A percentile compares a stretch with the other conserved stretches of the same genome.
Conservation (phyloP, 768 basidiomycete genomes). For the Podaxis sp. region DNA sequence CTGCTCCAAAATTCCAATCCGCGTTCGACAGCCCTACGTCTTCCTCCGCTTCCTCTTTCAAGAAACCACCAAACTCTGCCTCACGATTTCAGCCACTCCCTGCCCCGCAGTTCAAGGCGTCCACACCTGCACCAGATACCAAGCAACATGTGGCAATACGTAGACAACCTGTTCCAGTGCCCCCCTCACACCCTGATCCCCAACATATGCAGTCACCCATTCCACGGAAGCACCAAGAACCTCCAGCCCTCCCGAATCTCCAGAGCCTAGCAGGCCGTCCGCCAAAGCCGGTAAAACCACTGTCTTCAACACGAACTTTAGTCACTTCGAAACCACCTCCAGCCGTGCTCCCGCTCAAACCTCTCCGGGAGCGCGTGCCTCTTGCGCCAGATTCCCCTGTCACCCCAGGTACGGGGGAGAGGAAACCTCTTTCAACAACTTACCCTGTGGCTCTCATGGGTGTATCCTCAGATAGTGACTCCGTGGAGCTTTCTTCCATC, state of each 20-base stretch:
- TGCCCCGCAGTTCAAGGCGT: background rate
- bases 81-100: background rate
- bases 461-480: background rate
- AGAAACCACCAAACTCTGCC: background rate
- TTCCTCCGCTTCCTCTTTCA: background rate
- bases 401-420: background rate
- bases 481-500: conserved; percentile 5
- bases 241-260: background rate
- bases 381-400: background rate
- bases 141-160: background rate
- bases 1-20: conserved; percentile 8
- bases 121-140: background rate
- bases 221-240: conserved; percentile 1
- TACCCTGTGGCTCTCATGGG: background rate
- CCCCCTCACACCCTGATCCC: background rate
- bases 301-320: background rate
- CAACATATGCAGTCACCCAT: background rate
- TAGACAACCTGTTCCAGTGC: background rate
- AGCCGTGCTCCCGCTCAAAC: background rate
- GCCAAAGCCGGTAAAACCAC: background rate
- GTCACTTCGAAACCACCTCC: background rate
- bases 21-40: background rate
- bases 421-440: conserved; percentile 13
- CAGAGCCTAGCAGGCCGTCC: background rate
- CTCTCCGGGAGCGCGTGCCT: conserved; percentile 1